These are phyloP conservation scores for Rhamnella rubrinervis DNA, from an alignment of 331 rosid species.

Conservation along the genomic window DNA sequence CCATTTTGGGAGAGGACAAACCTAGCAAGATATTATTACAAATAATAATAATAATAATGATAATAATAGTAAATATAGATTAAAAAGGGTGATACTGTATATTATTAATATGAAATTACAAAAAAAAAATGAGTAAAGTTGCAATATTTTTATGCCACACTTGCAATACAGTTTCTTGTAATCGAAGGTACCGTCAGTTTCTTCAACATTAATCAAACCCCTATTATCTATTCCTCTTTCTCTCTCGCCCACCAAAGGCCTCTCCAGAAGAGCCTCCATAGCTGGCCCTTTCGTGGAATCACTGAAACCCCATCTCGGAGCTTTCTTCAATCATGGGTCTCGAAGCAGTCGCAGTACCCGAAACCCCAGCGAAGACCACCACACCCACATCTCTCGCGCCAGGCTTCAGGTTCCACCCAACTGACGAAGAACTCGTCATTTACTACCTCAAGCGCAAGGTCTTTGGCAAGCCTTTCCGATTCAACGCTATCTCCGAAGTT, in stretches of 20 bases:
- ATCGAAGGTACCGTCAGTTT: conserved; percentile 94
- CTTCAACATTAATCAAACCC: conserved; percentile 95
- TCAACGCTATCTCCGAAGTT: conserved; percentile 90
- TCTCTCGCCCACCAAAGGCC: conserved; percentile 38
- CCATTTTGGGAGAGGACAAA: too few relatives aligned
- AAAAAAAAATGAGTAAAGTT: not conserved
- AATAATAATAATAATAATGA: too few relatives aligned
- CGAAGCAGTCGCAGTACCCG: conserved; percentile 31
- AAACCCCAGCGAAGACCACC: conserved; percentile 14
- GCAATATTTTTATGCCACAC: not conserved
- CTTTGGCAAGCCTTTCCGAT: conserved; percentile 69
- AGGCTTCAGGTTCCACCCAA: conserved; percentile 96
- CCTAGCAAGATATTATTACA: too few relatives aligned
- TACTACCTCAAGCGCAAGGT: conserved; percentile 96
- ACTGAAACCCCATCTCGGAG: not conserved
- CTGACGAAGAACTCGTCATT: conserved; percentile 93
- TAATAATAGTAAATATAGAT: too few relatives aligned
- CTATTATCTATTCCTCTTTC: conserved; percentile 49
- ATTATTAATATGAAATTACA: not conserved
- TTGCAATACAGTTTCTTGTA: conserved; percentile 77
- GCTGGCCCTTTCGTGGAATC: conserved; percentile 8
- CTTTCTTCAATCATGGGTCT: conserved; percentile 53
- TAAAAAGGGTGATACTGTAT: too few relatives aligned
- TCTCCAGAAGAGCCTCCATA: conserved; percentile 50
- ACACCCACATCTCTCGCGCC: conserved; percentile 92